These are phyloP conservation scores for Zalerion maritima DNA, from an alignment of 495 filamentous ascomycete genomes.

Conservation along the genomic window DNA sequence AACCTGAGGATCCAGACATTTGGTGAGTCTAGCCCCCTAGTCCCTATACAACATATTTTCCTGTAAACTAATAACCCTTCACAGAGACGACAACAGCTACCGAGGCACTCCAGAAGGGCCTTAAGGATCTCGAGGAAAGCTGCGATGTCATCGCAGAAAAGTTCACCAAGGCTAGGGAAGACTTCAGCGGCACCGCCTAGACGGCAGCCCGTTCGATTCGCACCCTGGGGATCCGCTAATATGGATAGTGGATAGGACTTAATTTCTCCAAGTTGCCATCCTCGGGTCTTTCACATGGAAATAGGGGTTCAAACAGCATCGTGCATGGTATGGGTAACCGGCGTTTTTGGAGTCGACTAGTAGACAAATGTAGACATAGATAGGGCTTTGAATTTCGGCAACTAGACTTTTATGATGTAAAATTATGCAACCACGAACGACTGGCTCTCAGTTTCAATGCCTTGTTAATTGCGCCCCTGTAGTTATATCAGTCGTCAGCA, in stretches of 20 bases:
- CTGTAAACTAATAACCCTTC: conserved; percentile 1
- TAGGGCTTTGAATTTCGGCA: too few species aligned
- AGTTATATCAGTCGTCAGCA: conserved; percentile 12
- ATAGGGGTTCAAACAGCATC: too few species aligned
- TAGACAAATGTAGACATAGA: conserved; percentile 4
- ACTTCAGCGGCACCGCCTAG: conserved; percentile 32
- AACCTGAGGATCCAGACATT: conserved; percentile 94
- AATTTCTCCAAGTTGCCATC: too few species aligned
- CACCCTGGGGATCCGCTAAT: too few species aligned
- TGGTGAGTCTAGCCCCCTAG: conserved; percentile 37
- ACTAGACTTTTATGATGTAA: too few species aligned
- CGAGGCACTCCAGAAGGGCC: conserved; percentile 77
- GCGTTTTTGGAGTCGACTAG: too few species aligned
- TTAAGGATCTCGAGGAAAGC: conserved; percentile 73
- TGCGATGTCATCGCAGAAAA: conserved; percentile 85
- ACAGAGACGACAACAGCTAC: conserved; percentile 68
- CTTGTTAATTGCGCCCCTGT: conserved; percentile 40
- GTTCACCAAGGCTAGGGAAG: conserved; percentile 52
- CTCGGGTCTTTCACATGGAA: too few species aligned
- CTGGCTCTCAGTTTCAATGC: too few species aligned
- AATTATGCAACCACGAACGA: too few species aligned
- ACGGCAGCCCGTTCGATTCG: too few species aligned
- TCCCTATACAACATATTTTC: conserved; percentile 1
- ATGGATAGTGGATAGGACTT: too few species aligned
- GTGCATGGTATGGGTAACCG: too few species aligned